Conservation (phyloP, 1,139 yeast genomes). For the Scheffersomyces stambukii region DNA sequence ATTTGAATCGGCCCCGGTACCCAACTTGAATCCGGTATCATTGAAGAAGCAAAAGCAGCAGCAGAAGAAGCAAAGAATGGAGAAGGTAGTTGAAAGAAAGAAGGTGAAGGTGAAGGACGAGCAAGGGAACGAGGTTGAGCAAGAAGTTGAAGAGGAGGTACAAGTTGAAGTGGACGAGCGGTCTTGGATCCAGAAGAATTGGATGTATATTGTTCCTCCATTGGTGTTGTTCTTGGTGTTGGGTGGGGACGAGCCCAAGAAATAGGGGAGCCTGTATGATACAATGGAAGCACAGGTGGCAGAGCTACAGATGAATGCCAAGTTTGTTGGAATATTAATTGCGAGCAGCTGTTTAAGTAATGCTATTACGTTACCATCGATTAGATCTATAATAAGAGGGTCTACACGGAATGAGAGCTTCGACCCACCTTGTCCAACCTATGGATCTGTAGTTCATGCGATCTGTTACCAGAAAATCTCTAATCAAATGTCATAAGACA, state of each 20-base stretch:
- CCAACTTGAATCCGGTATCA: constrained; percentile 25
- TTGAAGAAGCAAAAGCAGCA: constrained; percentile 9
- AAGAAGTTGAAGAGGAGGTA: constrained; percentile 20
- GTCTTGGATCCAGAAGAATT: constrained; percentile 51
- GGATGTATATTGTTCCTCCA: constrained; percentile 49
- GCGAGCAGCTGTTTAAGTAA: neutral
- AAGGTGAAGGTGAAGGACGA: constrained; percentile 15
- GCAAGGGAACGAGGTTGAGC: constrained; percentile 23
- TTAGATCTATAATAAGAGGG: too few relatives aligned
- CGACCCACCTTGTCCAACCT: too few relatives aligned
- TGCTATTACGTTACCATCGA: too few relatives aligned
- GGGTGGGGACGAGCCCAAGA: constrained; percentile 20
- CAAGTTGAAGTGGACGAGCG: constrained; percentile 31
- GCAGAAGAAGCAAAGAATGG: constrained; percentile 7
- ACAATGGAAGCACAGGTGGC: too few relatives aligned
- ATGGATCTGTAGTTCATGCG: too few relatives aligned
- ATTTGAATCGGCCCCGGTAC: too few relatives aligned
- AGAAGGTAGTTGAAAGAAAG: constrained; percentile 8
- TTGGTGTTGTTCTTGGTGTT: constrained; percentile 29
- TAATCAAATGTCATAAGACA: too few relatives aligned
- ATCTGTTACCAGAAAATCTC: too few relatives aligned
- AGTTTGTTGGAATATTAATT: neutral
- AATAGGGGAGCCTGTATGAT: too few relatives aligned
- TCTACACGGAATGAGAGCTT: too few relatives aligned
- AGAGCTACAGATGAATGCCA: neutral